A percentile compares a stretch with the other conserved stretches of the same genome.
These are phyloP conservation scores for Dothistroma pini DNA, from an alignment of 2,329 filamentous ascomycete species.

Conservation along the genomic window DNA sequence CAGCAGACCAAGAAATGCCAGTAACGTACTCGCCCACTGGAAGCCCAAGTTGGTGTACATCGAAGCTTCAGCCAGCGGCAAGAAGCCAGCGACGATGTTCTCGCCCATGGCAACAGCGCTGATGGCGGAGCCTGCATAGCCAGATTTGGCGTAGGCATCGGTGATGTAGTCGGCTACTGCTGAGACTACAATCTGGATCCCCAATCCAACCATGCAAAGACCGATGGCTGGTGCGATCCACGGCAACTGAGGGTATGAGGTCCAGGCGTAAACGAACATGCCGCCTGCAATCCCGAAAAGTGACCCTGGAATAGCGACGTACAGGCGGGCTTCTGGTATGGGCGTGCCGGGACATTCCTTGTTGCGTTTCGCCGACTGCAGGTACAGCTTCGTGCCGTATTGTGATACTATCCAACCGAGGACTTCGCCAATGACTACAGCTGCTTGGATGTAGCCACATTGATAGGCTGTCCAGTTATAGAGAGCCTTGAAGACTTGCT, in stretches of 20 bases:
- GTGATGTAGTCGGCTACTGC: constrained; percentile 49
- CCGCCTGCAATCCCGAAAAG: constrained; percentile 48
- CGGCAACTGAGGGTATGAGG: constrained; percentile 40
- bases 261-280: constrained; percentile 53
- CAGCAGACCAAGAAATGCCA: constrained; percentile 44
- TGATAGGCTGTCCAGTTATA: constrained; percentile 43
- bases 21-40: constrained; percentile 48
- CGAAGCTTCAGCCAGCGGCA: constrained; percentile 46
- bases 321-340: constrained; percentile 46
- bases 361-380: constrained; percentile 40
- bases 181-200: constrained; percentile 46
- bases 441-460: constrained; percentile 45
- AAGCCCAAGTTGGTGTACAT: constrained; percentile 50
- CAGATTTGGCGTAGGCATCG: constrained; percentile 45
- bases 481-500: constrained; percentile 40
- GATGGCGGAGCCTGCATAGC: constrained; percentile 49
- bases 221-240: constrained; percentile 50
- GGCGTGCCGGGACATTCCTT: constrained; percentile 35
- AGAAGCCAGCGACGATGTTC: constrained; percentile 47
- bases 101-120: constrained; percentile 49
- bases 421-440: constrained; percentile 46
- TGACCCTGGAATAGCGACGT: constrained; percentile 42
- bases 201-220: constrained; percentile 48
- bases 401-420: constrained; percentile 40
- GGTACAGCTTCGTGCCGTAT: constrained; percentile 37